Evolutionary conservation across 352 stramenopile species (phyloP).

Genomic region (Pythium sukuiense): DNA sequence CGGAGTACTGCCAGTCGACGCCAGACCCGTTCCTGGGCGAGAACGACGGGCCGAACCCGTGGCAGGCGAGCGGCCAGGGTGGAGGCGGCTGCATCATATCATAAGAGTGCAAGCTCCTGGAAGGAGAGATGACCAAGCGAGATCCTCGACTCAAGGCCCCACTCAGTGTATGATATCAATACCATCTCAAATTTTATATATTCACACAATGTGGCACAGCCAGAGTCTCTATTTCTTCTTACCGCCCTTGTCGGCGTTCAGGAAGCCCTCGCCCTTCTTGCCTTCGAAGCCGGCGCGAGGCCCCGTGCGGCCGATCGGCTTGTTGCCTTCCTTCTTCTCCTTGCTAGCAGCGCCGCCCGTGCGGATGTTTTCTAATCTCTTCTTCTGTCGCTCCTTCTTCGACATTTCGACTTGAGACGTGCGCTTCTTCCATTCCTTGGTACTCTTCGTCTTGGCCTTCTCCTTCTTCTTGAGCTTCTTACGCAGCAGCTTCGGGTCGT

Average conservation of each 20-base stretch:
- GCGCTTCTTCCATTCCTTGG: conserved; percentile 80
- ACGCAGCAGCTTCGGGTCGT: conserved; percentile 76
- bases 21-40: conserved; percentile 75
- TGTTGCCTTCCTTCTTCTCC: conserved; percentile 39
- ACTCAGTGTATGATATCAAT: conserved; percentile 24
- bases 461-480: conserved; percentile 87
- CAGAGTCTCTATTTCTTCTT: conserved; percentile 37
- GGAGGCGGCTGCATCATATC: conserved; percentile 67
- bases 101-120: conserved; percentile 17
- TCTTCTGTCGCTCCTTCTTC: conserved; percentile 71
- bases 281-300: conserved; percentile 78
- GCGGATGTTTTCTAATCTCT: conserved; percentile 45
- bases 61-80: conserved; percentile 66
- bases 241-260: conserved; percentile 56
- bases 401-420: conserved; percentile 52
- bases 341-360: conserved; percentile 25
- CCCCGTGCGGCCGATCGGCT: conserved; percentile 18
- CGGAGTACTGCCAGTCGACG: conserved; percentile 74
- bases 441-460: conserved; percentile 75
- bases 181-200: conserved; percentile 38
- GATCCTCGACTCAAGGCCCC: background rate
- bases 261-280: conserved; percentile 75
- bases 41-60: conserved; percentile 72
- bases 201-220: conserved; percentile 27
- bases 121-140: no score